phyloP scores from a whole-genome alignment of 2,329 filamentous ascomycete genomes.

The Phyllosticta citrichinensis region DNA sequence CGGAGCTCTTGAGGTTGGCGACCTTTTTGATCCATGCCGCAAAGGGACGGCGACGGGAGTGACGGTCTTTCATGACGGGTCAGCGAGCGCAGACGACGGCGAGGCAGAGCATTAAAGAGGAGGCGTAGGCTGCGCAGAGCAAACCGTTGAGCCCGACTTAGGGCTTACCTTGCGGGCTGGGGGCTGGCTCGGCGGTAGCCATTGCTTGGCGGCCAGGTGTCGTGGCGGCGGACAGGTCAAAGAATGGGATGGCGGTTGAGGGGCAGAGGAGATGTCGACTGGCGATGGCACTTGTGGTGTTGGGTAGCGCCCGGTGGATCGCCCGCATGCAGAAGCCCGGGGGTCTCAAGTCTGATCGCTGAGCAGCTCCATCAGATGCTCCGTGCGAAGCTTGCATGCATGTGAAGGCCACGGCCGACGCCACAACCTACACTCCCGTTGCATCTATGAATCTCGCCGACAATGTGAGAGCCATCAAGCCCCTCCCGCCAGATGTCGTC shows the following conservation, averaged over 20 bases:
- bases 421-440: neutral
- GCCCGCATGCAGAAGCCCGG: slow-evolving; percentile 7
- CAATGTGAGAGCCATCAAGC: slow-evolving; percentile 41
- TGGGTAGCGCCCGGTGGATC: slow-evolving; percentile 6
- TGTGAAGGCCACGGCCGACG: neutral
- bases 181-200: slow-evolving; percentile 36
- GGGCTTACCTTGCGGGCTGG: slow-evolving; percentile 34
- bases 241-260: slow-evolving; percentile 1
- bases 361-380: slow-evolving; percentile 2
- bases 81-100: slow-evolving; percentile 2
- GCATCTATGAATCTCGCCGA: slow-evolving; percentile 4
- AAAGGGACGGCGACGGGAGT: slow-evolving; percentile 73
- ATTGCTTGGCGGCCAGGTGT: slow-evolving; percentile 18
- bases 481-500: slow-evolving; percentile 59
- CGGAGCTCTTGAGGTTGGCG: slow-evolving; percentile 74
- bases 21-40: slow-evolving; percentile 91
- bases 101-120: slow-evolving; percentile 5
- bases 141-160: slow-evolving; percentile 5
- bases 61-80: slow-evolving; percentile 47
- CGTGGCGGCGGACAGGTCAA: neutral
- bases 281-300: neutral
- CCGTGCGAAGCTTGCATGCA: neutral
- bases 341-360: slow-evolving; percentile 7
- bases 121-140: slow-evolving; percentile 5
- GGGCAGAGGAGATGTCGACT: neutral